Evolutionary conservation across 2,329 filamentous ascomycete genomes (phyloP).

Genomic region (Aspergillus uvarum): DNA sequence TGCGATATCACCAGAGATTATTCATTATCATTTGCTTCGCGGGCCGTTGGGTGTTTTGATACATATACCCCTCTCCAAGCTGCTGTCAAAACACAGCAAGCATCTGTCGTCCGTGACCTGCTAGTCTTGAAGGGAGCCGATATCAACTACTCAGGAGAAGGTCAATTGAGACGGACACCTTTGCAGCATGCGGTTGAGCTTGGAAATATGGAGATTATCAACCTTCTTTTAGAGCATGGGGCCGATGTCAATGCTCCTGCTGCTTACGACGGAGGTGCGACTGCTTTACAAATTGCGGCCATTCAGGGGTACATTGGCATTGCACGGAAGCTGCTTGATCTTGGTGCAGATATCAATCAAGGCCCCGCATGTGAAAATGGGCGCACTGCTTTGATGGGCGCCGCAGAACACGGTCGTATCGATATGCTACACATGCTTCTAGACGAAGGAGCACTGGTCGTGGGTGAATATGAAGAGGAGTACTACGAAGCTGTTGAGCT

Average conservation of each 20-base stretch:
- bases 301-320: slow-evolving; percentile 27
- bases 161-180: not conserved
- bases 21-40: too few relatives aligned
- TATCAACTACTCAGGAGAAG: slow-evolving; percentile 12
- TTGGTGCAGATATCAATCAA: slow-evolving; percentile 25
- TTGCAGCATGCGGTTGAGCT: slow-evolving; percentile 19
- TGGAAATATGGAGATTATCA: slow-evolving; percentile 18
- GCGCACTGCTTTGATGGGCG: slow-evolving; percentile 28
- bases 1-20: too few relatives aligned
- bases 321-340: slow-evolving; percentile 19
- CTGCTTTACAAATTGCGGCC: slow-evolving; percentile 29
- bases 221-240: slow-evolving; percentile 17
- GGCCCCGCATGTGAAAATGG: slow-evolving; percentile 17
- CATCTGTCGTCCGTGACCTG: not conserved
- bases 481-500: slow-evolving; percentile 18
- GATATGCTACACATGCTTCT: slow-evolving; percentile 32
- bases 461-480: slow-evolving; percentile 9
- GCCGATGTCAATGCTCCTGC: slow-evolving; percentile 7
- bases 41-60: too few relatives aligned
- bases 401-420: slow-evolving; percentile 30
- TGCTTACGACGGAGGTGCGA: slow-evolving; percentile 18
- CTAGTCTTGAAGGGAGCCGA: slow-evolving; percentile 5
- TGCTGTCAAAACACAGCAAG: not conserved
- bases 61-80: not conserved
- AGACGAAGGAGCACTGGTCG: slow-evolving; percentile 20